Base-by-base conservation (phyloP, 164 flowering plant species). In the Chimonanthus salicifolius region DNA sequence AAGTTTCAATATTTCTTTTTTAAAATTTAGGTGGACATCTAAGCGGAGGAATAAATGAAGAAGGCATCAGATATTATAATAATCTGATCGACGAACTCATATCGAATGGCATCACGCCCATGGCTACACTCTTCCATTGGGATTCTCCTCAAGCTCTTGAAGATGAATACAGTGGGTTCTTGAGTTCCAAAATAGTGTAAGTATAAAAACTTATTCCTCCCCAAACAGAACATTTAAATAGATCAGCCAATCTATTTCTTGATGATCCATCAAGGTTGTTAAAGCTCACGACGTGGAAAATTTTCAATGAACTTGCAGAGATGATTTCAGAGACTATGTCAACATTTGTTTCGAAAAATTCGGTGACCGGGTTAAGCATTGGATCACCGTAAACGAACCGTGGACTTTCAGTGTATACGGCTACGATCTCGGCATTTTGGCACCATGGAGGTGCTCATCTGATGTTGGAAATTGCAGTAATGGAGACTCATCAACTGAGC, bases 51-150 rank as follows among this genome's bases (percentile, higher is more conserved):
- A 78, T 89, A 44, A 90, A 89, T 74, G 45, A 75, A 33, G 83
- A 81, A 47, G 95, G 92, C 43, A 67, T 88, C 62, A 58, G 50
- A 33, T 33, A 33, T 33, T 33, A 33, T 33, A 33, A 33, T 33
- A 33, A 33, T 33, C 33, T 33, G 1, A 33, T 33, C 33, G 33
- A 33, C 33, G 33, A 33, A 33, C 33, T 33, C 33, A 33, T 33
- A 33, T 33, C 33, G n/a, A 47, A 67, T 89, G 93, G 88, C 6
- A 68, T 88, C 49, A 58, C 80, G 58, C 96, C 96, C 3, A 84
- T 82, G 72, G 87, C 84, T 13, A 89, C 93, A 3, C 71, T 91
- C 4, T 88, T 87, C 48, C 96, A 91, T 60, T 88, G 89, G 84
- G 96, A 91, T 75, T 70, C 78, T 62, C 96, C 96, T 2, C 90